Evolutionary conservation across 2,329 filamentous ascomycete genomes (phyloP).

Genomic region (Fonsecaea nubica): DNA sequence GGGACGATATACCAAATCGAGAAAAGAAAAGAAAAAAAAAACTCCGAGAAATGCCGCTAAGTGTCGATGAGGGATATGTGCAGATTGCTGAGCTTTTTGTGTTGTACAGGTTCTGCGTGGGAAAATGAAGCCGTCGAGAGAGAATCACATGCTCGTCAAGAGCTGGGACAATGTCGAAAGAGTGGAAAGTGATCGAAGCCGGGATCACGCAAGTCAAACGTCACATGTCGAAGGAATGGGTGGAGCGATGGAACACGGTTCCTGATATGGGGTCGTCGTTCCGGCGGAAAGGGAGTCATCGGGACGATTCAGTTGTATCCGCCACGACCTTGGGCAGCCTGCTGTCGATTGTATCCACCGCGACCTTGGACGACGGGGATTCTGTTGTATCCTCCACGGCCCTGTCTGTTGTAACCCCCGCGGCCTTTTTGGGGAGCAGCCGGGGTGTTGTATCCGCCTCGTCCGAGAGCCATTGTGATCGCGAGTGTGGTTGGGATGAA

Average conservation of each 20-base stretch:
- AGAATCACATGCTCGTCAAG: slow-evolving; percentile 22
- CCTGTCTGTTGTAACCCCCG: slow-evolving; percentile 47
- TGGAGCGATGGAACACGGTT: slow-evolving; percentile 20
- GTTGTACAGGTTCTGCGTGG: slow-evolving; percentile 61
- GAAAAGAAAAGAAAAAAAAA: neutral
- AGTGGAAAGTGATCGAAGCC: slow-evolving; percentile 24
- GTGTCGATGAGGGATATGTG: slow-evolving; percentile 15
- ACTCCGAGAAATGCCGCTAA: slow-evolving; percentile 29
- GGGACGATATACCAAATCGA: neutral
- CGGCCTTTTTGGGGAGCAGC: slow-evolving; percentile 44
- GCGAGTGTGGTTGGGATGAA: slow-evolving; percentile 25
- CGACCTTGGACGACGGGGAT: slow-evolving; percentile 23
- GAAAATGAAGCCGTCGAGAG: slow-evolving; percentile 51
- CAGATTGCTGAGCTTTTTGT: slow-evolving; percentile 28
- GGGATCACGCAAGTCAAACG: slow-evolving; percentile 19
- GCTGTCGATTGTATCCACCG: slow-evolving; percentile 40
- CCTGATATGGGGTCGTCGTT: slow-evolving; percentile 7
- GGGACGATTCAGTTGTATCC: slow-evolving; percentile 44
- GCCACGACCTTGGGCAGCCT: slow-evolving; percentile 42
- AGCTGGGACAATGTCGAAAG: slow-evolving; percentile 16
- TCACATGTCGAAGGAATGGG: slow-evolving; percentile 9
- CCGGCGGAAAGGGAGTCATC: slow-evolving; percentile 9
- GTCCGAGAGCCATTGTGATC: slow-evolving; percentile 40
- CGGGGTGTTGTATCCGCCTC: slow-evolving; percentile 44
- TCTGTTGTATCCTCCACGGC: slow-evolving; percentile 36